phyloP scores from a whole-genome alignment of 83 land plant genomes.

The Picea engelmannii region DNA sequence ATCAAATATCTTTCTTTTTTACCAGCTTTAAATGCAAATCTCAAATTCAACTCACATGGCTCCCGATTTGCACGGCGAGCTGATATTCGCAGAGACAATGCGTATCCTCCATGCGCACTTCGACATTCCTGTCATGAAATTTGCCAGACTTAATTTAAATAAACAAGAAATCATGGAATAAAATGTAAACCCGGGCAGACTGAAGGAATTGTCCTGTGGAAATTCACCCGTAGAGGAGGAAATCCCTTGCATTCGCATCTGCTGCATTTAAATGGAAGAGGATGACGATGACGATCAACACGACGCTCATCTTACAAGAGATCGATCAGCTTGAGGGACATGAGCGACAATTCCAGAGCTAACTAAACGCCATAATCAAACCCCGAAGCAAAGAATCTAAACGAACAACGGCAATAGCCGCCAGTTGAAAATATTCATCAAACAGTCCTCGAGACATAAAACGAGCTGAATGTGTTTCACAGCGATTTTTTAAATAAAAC shows the following conservation, averaged over 20 bases:
- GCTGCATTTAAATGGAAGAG: too few relatives aligned
- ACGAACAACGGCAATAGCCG: too few relatives aligned
- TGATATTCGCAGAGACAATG: not conserved
- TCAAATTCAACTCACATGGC: conserved; percentile 1
- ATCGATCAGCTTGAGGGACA: too few relatives aligned
- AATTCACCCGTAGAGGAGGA: conserved; percentile 1
- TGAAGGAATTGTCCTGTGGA: not conserved
- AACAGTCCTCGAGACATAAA: too few relatives aligned
- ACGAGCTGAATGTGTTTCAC: too few relatives aligned
- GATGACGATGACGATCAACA: too few relatives aligned
- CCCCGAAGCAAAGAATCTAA: too few relatives aligned
- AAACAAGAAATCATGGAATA: not conserved
- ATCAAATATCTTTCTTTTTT: not conserved
- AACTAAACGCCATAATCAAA: too few relatives aligned
- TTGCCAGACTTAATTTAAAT: not conserved
- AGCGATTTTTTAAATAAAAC: too few relatives aligned
- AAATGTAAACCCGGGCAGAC: not conserved
- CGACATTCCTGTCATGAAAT: not conserved
- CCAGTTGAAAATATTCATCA: too few relatives aligned
- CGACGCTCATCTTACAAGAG: too few relatives aligned
- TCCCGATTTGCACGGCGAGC: conserved; percentile 2
- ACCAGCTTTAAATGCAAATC: not conserved
- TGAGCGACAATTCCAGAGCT: too few relatives aligned
- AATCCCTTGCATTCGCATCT: not conserved
- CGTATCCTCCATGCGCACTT: not conserved